Conservation (phyloP, 2,329 filamentous ascomycete genomes). For the Fusarium verticillioides region DNA sequence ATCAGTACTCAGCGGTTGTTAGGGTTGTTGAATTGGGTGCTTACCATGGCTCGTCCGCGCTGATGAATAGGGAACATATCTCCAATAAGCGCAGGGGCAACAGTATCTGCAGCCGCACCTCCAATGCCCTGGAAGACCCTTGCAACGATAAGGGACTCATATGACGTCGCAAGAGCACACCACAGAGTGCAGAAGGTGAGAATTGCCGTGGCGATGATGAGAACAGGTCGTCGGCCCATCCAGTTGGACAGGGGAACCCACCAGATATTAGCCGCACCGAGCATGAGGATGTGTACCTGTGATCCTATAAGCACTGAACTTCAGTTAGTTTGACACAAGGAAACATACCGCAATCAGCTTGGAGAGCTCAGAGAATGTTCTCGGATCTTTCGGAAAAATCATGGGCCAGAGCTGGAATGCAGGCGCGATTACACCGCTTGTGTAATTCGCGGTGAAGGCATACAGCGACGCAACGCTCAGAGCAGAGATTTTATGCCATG, state of each 20-base stretch:
- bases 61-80: constrained; percentile 52
- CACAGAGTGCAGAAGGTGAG: constrained; percentile 43
- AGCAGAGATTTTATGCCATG: constrained; percentile 48
- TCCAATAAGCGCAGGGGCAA: constrained; percentile 49
- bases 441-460: constrained; percentile 50
- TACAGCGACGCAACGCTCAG: constrained; percentile 47
- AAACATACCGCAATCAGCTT: constrained; percentile 46
- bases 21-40: fast-evolving
- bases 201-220: constrained; percentile 46
- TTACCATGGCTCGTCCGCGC: constrained; percentile 49
- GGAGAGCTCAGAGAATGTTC: constrained; percentile 42
- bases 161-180: constrained; percentile 41
- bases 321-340: fast-evolving
- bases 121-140: constrained; percentile 50
- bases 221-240: constrained; percentile 47
- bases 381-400: constrained; percentile 43
- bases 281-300: constrained; percentile 49
- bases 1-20: fast-evolving
- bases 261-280: constrained; percentile 50
- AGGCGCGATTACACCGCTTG: constrained; percentile 47
- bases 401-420: constrained; percentile 48
- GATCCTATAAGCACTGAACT: not conserved
- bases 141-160: constrained; percentile 43
- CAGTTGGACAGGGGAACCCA: constrained; percentile 53
- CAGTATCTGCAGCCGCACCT: constrained; percentile 49